Evolutionary conservation across 306 rosid species (phyloP), one percentile per base, ranked within the genome.

Genomic region (Vigna hirtella): DNA sequence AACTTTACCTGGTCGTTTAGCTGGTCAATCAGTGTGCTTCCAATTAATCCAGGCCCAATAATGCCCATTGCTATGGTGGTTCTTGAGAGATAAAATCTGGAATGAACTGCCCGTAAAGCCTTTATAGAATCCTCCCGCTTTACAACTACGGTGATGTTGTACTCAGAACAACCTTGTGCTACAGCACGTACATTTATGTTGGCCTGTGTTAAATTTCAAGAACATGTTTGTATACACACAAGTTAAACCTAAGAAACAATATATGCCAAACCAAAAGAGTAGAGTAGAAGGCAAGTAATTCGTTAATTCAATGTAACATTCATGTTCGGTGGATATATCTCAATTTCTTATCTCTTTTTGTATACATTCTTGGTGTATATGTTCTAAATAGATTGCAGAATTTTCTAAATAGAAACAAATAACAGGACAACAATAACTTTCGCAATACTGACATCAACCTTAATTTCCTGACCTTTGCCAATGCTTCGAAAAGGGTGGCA

Each of bases 91-190:
- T 89, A 91, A 79, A 91, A 91, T 82, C 97, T 86, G 24, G 97
- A 89, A 82, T 91, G 97, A 47, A 91, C 97, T 14, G 97, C 97
- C 73, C 88, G 81, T 72, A 91, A 70, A 81, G 94, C 97, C 83
- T 83, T 89, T 74, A 91, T 79, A 77, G 93, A 91, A 77, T 91
- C 97, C 74, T 89, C 97, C 62, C 90, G 82, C 87, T 88, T 89
- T 32, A 91, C 36, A 18, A 91, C 94, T 22, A 91, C 93, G 0
- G 97, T 91, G 11, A 91, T 84, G 66, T 91, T 91, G 84, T 89
- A 88, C 84, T 91, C 97, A 9, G 89, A 85, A 73, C 97, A 91
- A 76, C 97, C 97, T 86, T 91, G 97, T 81, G 97, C 97, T 53
- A 91, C 88, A 68, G 97, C 97, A 42, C 94, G 97, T 20, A 91